Conservation (phyloP, 2,329 filamentous ascomycete species). For the Neurospora sp. region DNA sequence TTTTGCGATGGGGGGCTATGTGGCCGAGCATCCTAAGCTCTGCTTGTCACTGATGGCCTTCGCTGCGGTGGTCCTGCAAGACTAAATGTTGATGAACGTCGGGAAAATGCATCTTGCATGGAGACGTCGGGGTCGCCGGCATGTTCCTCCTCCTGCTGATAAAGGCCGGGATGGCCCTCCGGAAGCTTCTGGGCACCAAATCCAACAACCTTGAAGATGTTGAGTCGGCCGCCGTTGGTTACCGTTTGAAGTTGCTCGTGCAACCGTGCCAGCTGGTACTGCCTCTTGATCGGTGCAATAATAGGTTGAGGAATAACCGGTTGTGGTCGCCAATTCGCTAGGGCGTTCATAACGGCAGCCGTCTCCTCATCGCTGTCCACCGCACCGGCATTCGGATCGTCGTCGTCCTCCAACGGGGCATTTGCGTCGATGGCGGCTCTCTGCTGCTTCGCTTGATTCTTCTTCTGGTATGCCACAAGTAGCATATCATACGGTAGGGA, state of each 20-base stretch:
- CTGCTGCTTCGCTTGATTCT: slow-evolving; percentile 97
- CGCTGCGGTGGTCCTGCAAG: slow-evolving; percentile 31
- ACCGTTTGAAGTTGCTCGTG: slow-evolving; percentile 58
- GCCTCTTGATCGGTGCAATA: slow-evolving; percentile 51
- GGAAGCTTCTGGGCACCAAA: slow-evolving; percentile 46
- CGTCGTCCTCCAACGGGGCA: slow-evolving; percentile 77
- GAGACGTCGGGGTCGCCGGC: slow-evolving; percentile 46
- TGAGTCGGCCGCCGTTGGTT: slow-evolving; percentile 54
- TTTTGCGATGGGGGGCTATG: slow-evolving; percentile 1
- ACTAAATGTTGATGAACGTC: slow-evolving; percentile 38
- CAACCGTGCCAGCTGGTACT: slow-evolving; percentile 53
- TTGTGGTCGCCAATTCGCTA: slow-evolving; percentile 66
- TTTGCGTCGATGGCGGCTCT: slow-evolving; percentile 94
- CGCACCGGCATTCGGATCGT: slow-evolving; percentile 68
- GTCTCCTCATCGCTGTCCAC: slow-evolving; percentile 95
- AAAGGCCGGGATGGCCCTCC: slow-evolving; percentile 36
- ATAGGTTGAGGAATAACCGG: slow-evolving; percentile 62
- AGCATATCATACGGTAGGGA: slow-evolving; percentile 90
- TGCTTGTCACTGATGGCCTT: slow-evolving; percentile 36
- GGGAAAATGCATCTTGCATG: slow-evolving; percentile 25
- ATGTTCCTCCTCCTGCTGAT: slow-evolving; percentile 38
- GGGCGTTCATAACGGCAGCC: slow-evolving; percentile 74
- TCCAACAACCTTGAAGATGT: slow-evolving; percentile 53
- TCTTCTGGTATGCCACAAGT: slow-evolving; percentile 83
- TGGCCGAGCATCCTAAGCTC: slow-evolving; percentile 28